Conservation (phyloP, 2,329 filamentous ascomycete species). For the Dryadomyces sulphureus region DNA sequence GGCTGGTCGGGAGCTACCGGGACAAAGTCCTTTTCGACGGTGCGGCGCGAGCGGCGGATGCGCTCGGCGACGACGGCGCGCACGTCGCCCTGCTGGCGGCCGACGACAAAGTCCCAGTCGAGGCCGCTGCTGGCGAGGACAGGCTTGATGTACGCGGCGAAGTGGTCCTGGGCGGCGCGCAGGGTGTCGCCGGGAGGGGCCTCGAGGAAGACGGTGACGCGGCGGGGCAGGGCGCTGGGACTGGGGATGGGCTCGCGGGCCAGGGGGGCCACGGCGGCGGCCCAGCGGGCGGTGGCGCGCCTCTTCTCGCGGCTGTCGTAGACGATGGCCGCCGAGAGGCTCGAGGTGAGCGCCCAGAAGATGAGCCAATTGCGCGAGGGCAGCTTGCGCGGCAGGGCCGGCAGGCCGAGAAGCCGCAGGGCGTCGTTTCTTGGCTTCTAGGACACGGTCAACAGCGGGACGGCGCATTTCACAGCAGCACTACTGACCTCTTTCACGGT, state of each 20-base stretch:
- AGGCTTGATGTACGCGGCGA: conserved; percentile 90
- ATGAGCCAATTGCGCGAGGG: conserved; percentile 98
- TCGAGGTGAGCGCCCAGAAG: conserved; percentile 67
- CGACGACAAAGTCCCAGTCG: conserved; percentile 94
- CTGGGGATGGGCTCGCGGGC: conserved; percentile 57
- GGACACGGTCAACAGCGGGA: neutral
- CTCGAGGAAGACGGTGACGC: conserved; percentile 72
- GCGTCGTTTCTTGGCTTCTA: conserved; percentile 46
- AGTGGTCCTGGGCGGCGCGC: conserved; percentile 79
- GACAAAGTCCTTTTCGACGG: conserved; percentile 31
- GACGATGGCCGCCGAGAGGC: conserved; percentile 65
- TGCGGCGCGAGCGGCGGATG: conserved; percentile 56
- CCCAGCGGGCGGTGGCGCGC: conserved; percentile 74
- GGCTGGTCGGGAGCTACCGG: conserved; percentile 28
- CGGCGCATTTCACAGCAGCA: neutral
- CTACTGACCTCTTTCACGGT: neutral
- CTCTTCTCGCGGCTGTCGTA: conserved; percentile 91
- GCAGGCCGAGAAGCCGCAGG: conserved; percentile 69
- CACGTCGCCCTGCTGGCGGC: conserved; percentile 82
- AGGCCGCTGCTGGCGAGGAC: conserved; percentile 76
- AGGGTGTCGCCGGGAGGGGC: conserved; percentile 79
- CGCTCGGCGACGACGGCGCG: conserved; percentile 74
- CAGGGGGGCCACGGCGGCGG: conserved; percentile 69
- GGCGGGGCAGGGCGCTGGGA: conserved; percentile 61
- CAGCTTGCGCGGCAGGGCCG: conserved; percentile 66